Conservation (phyloP, 495 filamentous ascomycete species). For the Parathielavia hyrcaniae region DNA sequence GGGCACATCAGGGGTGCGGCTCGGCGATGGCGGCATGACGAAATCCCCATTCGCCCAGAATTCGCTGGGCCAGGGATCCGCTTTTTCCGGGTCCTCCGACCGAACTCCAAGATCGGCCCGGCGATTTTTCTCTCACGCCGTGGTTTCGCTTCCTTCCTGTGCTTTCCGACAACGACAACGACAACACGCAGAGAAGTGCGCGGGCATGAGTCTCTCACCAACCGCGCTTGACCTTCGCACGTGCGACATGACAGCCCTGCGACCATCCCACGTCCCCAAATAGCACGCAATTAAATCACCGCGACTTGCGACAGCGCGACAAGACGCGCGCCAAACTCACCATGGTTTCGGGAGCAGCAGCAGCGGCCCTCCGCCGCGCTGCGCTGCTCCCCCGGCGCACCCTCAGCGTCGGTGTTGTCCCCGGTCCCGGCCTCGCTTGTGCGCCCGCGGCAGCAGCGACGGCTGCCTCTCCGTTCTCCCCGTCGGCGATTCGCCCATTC, state of each 20-base stretch:
- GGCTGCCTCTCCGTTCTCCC: slow-evolving; percentile 1
- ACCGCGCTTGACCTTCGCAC: slow-evolving; percentile 5
- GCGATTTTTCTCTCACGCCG: slow-evolving; percentile 17
- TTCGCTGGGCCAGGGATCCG: slow-evolving; percentile 11
- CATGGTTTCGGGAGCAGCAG: slow-evolving; percentile 35
- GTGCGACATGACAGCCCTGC: slow-evolving; percentile 25
- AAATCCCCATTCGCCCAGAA: slow-evolving; percentile 18
- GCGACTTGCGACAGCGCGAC: slow-evolving; percentile 1
- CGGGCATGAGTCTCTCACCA: slow-evolving; percentile 17
- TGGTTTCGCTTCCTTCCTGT: background rate
- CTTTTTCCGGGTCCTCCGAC: slow-evolving; percentile 6
- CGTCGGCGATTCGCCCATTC: slow-evolving; percentile 13
- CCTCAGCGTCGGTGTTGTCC: slow-evolving; percentile 1
- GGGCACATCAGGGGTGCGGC: slow-evolving; percentile 4
- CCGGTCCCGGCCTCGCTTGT: slow-evolving; percentile 16
- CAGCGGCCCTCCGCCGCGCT: slow-evolving; percentile 28
- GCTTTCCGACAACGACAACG: slow-evolving; percentile 14
- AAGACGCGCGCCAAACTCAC: slow-evolving; percentile 8
- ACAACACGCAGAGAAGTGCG: slow-evolving; percentile 10
- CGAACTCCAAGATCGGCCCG: slow-evolving; percentile 16
- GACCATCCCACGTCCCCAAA: slow-evolving; percentile 15
- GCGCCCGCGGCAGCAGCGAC: slow-evolving; percentile 5
- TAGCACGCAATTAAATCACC: slow-evolving; percentile 5
- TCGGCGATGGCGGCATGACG: slow-evolving; percentile 20
- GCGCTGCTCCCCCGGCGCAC: slow-evolving; percentile 35